phyloP scores from a whole-genome alignment of 192 early-diverging fungal species.

The Martensiomyces pterosporus region DNA sequence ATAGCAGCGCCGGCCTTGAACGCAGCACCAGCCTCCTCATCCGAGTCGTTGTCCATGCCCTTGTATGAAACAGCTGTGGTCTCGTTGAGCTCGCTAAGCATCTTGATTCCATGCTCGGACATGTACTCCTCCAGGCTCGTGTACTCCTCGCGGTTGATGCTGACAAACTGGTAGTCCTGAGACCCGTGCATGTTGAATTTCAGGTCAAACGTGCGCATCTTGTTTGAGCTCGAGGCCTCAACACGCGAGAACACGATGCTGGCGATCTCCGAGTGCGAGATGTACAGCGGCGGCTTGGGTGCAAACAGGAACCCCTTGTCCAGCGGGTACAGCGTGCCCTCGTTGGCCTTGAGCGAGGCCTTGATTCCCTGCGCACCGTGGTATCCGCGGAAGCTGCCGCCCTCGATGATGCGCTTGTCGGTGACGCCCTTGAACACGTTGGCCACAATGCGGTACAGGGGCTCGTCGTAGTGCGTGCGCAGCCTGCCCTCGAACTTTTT shows the following conservation, averaged over 20 bases:
- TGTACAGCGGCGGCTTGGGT: constrained; percentile 88
- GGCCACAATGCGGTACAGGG: constrained; percentile 79
- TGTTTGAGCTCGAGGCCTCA: constrained; percentile 45
- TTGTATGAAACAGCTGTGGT: constrained; percentile 30
- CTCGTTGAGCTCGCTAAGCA: constrained; percentile 68
- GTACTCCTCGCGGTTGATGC: constrained; percentile 89
- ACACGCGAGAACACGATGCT: constrained; percentile 87
- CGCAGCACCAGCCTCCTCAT: constrained; percentile 15
- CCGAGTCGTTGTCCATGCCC: constrained; percentile 39
- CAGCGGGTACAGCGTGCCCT: constrained; percentile 89
- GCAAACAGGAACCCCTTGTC: constrained; percentile 93
- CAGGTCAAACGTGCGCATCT: constrained; percentile 84
- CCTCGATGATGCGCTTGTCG: constrained; percentile 68
- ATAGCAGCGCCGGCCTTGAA: constrained; percentile 15
- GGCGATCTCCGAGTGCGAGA: constrained; percentile 80
- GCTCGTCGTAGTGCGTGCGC: constrained; percentile 80
- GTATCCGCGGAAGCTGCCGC: constrained; percentile 62
- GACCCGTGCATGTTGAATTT: constrained; percentile 82
- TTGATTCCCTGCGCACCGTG: constrained; percentile 81
- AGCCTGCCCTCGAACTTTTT: constrained; percentile 72
- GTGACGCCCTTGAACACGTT: constrained; percentile 82
- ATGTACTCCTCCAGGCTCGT: constrained; percentile 76
- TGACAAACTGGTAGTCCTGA: constrained; percentile 80
- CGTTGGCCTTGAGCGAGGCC: constrained; percentile 95
- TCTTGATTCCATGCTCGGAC: constrained; percentile 76